phyloP scores from a whole-genome alignment of 164 flowering plant species.

The Sextonia rubra region DNA sequence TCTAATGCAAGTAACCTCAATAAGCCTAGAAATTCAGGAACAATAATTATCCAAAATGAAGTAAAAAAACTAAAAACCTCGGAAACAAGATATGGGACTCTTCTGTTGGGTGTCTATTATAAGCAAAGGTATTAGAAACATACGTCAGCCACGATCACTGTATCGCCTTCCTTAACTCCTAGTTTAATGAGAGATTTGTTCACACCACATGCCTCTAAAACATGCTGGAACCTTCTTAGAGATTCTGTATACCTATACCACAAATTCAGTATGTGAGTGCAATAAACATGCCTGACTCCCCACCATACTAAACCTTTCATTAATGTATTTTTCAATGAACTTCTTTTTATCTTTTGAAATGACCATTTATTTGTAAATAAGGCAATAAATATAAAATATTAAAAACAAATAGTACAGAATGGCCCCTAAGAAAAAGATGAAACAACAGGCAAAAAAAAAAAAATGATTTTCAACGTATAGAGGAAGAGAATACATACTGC shows the following conservation, averaged over 20 bases:
- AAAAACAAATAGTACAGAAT: neutral
- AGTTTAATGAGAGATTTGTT: constrained; percentile 68
- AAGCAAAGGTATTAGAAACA: constrained; percentile 12
- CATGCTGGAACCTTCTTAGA: constrained; percentile 86
- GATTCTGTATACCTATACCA: constrained; percentile 77
- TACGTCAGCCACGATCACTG: constrained; percentile 86
- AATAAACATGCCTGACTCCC: neutral
- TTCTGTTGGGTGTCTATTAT: neutral
- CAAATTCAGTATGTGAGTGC: neutral
- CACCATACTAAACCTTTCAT: neutral
- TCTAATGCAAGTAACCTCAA: neutral
- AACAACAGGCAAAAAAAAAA: neutral
- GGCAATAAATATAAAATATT: neutral
- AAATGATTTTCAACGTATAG: neutral
- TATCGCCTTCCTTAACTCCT: constrained; percentile 96
- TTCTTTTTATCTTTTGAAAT: too few species aligned
- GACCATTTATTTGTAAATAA: neutral
- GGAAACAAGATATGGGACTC: neutral
- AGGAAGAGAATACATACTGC: constrained; percentile 46
- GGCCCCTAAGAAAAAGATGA: neutral
- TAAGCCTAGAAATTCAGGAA: neutral
- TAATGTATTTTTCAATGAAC: neutral
- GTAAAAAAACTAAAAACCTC: neutral
- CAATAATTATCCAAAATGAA: neutral
- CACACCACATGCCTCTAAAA: constrained; percentile 95